Conservation (phyloP, 1,284 basidiomycete genomes). For the Austropuccinia psidii region DNA sequence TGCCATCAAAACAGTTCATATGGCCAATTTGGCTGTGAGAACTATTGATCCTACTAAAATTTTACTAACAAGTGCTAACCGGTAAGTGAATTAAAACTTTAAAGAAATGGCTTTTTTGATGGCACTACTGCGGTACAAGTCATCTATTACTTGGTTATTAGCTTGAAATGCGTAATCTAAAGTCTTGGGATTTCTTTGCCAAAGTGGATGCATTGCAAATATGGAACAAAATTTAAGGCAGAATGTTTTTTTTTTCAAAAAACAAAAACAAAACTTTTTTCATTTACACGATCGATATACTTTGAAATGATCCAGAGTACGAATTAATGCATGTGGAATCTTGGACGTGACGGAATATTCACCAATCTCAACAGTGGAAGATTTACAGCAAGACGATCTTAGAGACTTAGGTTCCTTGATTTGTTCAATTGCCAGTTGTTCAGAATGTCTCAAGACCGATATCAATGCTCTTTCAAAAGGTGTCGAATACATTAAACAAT, state of each 20-base stretch:
- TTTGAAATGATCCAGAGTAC: constrained; percentile 57
- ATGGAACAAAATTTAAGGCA: no score
- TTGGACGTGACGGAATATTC: constrained; percentile 76
- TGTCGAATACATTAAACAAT: constrained; percentile 64
- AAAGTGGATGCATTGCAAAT: neutral
- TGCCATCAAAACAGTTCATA: constrained; percentile 78
- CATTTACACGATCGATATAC: no score
- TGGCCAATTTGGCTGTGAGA: constrained; percentile 69
- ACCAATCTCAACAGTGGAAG: constrained; percentile 56
- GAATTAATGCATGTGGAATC: constrained; percentile 72
- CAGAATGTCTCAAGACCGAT: constrained; percentile 6
- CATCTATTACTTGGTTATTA: neutral
- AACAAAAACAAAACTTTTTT: no score
- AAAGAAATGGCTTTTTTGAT: constrained; percentile 45
- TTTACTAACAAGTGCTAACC: constrained; percentile 77
- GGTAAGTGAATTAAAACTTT: constrained; percentile 56
- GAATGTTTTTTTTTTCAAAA: no score
- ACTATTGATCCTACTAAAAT: constrained; percentile 83
- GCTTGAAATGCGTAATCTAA: no score
- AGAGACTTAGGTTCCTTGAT: constrained; percentile 76
- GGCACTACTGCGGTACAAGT: constrained; percentile 44
- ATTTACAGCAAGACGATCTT: constrained; percentile 74
- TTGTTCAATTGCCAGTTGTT: constrained; percentile 60
- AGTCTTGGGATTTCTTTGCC: neutral
- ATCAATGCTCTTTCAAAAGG: constrained; percentile 62